Evolutionary conservation across 192 early-diverging fungal genomes (phyloP).

Genomic region (Linnemannia exigua): DNA sequence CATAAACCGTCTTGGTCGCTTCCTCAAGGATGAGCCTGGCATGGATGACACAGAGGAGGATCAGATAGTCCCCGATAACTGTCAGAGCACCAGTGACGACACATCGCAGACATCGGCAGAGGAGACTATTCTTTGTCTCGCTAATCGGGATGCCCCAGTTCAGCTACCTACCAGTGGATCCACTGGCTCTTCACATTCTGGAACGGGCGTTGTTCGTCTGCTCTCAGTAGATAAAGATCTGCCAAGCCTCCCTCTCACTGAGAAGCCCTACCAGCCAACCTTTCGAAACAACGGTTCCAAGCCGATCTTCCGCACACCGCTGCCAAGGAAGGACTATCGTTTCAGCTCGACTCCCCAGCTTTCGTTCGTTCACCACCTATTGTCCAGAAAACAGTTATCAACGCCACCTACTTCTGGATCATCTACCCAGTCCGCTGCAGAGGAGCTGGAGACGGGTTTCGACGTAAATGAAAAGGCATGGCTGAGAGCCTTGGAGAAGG

Average conservation of each 20-base stretch:
- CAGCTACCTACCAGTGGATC: too few species aligned
- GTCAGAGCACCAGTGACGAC: too few species aligned
- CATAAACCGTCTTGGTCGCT: background rate
- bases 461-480: background rate
- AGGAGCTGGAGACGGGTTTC: too few species aligned
- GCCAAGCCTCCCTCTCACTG: background rate
- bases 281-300: background rate
- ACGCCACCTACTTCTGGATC: background rate
- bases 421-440: background rate
- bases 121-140: background rate
- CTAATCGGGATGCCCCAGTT: background rate
- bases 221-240: background rate
- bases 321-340: background rate
- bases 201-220: too few species aligned
- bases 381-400: background rate
- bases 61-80: too few species aligned
- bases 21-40: background rate
- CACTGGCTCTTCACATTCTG: too few species aligned
- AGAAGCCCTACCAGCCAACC: background rate
- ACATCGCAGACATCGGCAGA: background rate
- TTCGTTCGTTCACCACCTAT: background rate
- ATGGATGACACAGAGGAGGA: background rate
- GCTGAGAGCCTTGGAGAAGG: background rate
- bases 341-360: background rate
- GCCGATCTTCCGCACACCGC: background rate